These are phyloP conservation scores for Phlyctochytrium arcticum DNA, from an alignment of 192 early-diverging fungal genomes.

Conservation along the genomic window DNA sequence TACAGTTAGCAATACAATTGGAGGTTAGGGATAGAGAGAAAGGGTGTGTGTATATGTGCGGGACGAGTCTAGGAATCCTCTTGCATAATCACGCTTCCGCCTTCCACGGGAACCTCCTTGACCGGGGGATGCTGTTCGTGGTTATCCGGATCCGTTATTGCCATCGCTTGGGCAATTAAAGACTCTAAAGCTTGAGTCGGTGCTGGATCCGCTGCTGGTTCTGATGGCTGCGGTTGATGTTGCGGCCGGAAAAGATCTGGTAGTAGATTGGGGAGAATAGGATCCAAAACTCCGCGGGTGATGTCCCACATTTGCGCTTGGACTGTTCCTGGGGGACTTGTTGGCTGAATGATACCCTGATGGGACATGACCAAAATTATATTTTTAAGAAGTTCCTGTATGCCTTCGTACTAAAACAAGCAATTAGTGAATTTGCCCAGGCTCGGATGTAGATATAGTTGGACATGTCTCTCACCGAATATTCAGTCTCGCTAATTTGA, in stretches of 20 bases:
- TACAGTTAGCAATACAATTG: too few species aligned
- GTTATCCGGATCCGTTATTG: background rate
- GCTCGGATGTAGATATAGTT: background rate
- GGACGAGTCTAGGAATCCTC: conserved; percentile 1
- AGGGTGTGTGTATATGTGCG: too few species aligned
- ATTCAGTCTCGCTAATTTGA: conserved; percentile 42
- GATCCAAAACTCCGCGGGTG: conserved; percentile 65
- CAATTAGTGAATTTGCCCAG: background rate
- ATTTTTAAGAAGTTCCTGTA: conserved; percentile 76
- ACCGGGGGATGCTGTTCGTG: background rate
- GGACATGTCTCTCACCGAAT: conserved; percentile 7
- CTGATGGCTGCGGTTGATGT: conserved; percentile 12
- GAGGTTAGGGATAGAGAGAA: too few species aligned
- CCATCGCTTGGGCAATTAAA: background rate
- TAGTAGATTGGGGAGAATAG: conserved; percentile 63
- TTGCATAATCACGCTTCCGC: conserved; percentile 12
- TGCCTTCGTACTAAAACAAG: conserved; percentile 58
- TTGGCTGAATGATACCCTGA: conserved; percentile 56
- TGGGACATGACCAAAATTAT: conserved; percentile 77
- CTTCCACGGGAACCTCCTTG: conserved; percentile 9
- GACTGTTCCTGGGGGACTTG: conserved; percentile 10
- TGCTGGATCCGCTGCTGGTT: background rate
- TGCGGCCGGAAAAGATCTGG: conserved; percentile 63
- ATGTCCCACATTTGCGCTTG: conserved; percentile 60
- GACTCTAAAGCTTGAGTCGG: background rate